Evolutionary conservation across 225 moss, liverwort and hornwort genomes (phyloP), one percentile per base, ranked within the genome.

Genomic region (Polytrichum commune): DNA sequence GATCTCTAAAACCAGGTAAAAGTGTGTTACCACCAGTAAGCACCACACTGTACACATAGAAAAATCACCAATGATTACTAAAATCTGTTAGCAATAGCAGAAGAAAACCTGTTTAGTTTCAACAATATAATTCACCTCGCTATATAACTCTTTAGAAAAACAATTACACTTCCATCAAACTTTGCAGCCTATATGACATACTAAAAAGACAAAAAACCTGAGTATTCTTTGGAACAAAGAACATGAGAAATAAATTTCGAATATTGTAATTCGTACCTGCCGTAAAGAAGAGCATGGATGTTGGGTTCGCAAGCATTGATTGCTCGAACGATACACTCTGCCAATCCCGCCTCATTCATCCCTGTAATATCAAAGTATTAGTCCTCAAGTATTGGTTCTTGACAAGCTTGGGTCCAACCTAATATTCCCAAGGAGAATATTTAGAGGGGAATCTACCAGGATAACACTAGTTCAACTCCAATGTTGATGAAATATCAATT

Each of bases 281-380:
- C 84, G 54, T 91, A 98, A 58, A 98, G 77, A 62, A 98, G 79
- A 53, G 98, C 81, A 70, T 95, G 90, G 29, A 98, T 86, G 68
- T 72, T 77, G 32, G 87, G 84, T 72, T 91, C 86, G 65, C 95
- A 95, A 63, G 90, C 80, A 77, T 74, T 90, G 60, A 98, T 81
- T 61, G 98, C 95, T 79, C 93, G 86, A 72, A 98, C 93, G 18
- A 98, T 89, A 70, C 91, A 95, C 76, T 98, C 98, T 62, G 93
- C 98, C 56, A 98, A 82, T 60, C 98, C 98, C 20, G 98, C 98
- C 77, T 98, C 95, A 33, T 93, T 95, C 98, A 98, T 98, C 64
- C 98, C 96, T 97, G 85, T 72, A 82, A 46, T 16, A 46, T 46
- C 4, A 46, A 38, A 38, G 10, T 38, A 38, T 38, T 38, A 38